Evolutionary conservation across 495 filamentous ascomycete species (phyloP).

Genomic region (Cercophora newfieldiana): DNA sequence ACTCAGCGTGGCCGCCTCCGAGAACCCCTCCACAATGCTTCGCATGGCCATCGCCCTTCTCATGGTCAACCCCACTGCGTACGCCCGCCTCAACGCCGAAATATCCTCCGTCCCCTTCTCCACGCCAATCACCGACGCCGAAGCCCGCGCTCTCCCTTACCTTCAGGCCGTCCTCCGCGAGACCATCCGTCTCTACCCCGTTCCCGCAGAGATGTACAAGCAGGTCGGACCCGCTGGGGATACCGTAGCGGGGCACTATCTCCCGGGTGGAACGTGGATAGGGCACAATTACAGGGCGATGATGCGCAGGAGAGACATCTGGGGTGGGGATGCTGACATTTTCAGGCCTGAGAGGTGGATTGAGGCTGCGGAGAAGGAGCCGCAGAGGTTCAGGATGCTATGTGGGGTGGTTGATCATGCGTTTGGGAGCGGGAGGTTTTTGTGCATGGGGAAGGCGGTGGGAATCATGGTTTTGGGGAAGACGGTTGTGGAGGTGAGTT

Average conservation of each 20-base stretch:
- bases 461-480: slow-evolving; percentile 50
- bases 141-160: slow-evolving; percentile 44
- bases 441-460: slow-evolving; percentile 39
- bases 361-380: slow-evolving; percentile 29
- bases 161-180: slow-evolving; percentile 46
- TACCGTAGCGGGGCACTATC: slow-evolving; percentile 48
- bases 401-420: slow-evolving; percentile 23
- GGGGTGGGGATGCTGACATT: slow-evolving; percentile 39
- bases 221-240: slow-evolving; percentile 49
- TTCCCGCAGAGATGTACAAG: slow-evolving; percentile 43
- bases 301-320: slow-evolving; percentile 30
- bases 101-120: slow-evolving; percentile 41
- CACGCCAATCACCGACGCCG: slow-evolving; percentile 27
- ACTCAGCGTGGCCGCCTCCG: slow-evolving; percentile 45
- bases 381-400: slow-evolving; percentile 33
- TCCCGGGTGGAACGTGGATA: slow-evolving; percentile 57
- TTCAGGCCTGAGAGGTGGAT: slow-evolving; percentile 58
- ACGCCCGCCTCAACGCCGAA: slow-evolving; percentile 55
- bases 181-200: slow-evolving; percentile 43
- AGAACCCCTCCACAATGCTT: slow-evolving; percentile 59
- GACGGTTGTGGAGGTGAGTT: slow-evolving; percentile 48
- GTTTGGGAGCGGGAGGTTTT: slow-evolving; percentile 37
- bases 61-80: slow-evolving; percentile 46
- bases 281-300: slow-evolving; percentile 46
- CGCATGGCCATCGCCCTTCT: slow-evolving; percentile 54